phyloP scores from a whole-genome alignment of 2,329 filamentous ascomycete genomes.

The Aspergillus flavus region DNA sequence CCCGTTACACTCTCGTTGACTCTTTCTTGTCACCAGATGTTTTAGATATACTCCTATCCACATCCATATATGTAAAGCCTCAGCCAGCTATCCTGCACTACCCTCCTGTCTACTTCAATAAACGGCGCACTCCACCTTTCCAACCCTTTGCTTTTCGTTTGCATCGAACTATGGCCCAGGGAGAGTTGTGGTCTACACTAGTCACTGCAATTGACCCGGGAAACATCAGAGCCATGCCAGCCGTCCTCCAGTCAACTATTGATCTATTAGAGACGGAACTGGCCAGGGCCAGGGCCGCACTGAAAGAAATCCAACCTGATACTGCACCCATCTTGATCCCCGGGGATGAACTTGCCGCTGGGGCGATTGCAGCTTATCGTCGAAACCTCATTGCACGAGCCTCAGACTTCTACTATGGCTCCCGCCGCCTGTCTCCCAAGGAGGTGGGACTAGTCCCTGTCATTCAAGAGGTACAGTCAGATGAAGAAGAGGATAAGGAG shows the following conservation, averaged over 20 bases:
- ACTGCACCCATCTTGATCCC: constrained; percentile 28
- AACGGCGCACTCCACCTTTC: background rate
- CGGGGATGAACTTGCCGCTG: constrained; percentile 39
- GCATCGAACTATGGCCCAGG: constrained; percentile 35
- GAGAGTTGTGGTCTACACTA: constrained; percentile 40
- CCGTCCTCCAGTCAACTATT: constrained; percentile 45
- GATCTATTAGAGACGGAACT: constrained; percentile 45
- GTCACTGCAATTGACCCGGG: constrained; percentile 41
- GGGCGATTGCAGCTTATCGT: constrained; percentile 43
- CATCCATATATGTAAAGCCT: background rate
- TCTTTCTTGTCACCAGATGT: background rate
- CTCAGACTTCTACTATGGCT: constrained; percentile 39
- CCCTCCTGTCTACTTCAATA: background rate
- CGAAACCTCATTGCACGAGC: constrained; percentile 41
- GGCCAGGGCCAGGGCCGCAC: constrained; percentile 43
- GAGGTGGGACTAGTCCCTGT: constrained; percentile 39
- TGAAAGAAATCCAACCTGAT: constrained; percentile 44
- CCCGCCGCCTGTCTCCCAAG: constrained; percentile 39
- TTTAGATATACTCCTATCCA: background rate
- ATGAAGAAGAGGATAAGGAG: constrained; percentile 20
- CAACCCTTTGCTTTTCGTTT: background rate
- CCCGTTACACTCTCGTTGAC: background rate
- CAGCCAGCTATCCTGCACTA: background rate
- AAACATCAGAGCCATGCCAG: constrained; percentile 41
- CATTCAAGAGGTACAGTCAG: constrained; percentile 26